A percentile compares a stretch with the other conserved stretches of the same genome.
These are phyloP conservation scores for Acidomyces sp. DNA, from an alignment of 495 filamentous ascomycete genomes.

Conservation along the genomic window DNA sequence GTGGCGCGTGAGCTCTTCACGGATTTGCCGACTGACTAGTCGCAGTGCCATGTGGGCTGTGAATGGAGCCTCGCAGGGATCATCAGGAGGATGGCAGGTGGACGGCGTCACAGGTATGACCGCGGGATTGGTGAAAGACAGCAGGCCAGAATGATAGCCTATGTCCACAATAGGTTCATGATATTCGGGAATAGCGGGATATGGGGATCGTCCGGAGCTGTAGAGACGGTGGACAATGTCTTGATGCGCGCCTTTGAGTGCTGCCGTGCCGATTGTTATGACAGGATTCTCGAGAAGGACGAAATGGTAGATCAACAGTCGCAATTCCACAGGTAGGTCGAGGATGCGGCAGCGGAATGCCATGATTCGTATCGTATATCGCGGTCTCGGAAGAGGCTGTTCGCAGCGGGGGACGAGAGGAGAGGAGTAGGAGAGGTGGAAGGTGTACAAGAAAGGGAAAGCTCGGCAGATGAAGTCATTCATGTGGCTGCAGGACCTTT, in stretches of 20 bases:
- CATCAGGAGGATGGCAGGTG: neutral
- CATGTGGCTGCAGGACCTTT: too few species aligned
- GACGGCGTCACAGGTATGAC: neutral
- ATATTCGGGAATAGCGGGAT: constrained; percentile 10
- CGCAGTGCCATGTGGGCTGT: constrained; percentile 4
- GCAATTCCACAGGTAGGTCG: constrained; percentile 16
- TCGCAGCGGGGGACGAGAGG: too few species aligned
- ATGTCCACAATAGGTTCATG: constrained; percentile 15
- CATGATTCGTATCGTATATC: neutral
- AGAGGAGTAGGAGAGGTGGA: too few species aligned
- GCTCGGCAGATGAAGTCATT: too few species aligned
- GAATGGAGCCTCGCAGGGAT: neutral
- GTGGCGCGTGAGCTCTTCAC: constrained; percentile 11
- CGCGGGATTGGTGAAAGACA: constrained; percentile 12
- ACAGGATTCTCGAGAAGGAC: constrained; percentile 13
- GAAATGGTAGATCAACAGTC: constrained; percentile 20
- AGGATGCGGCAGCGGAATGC: constrained; percentile 13
- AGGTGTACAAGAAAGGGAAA: too few species aligned
- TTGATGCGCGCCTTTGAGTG: constrained; percentile 6
- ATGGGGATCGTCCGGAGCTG: constrained; percentile 4
- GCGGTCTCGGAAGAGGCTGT: neutral
- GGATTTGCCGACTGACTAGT: constrained; percentile 14
- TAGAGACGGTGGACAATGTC: constrained; percentile 17
- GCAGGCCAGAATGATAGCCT: constrained; percentile 7
- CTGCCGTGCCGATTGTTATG: constrained; percentile 19